These are phyloP conservation scores for Echria macrotheca DNA, from an alignment of 495 filamentous ascomycete species.

Conservation along the genomic window DNA sequence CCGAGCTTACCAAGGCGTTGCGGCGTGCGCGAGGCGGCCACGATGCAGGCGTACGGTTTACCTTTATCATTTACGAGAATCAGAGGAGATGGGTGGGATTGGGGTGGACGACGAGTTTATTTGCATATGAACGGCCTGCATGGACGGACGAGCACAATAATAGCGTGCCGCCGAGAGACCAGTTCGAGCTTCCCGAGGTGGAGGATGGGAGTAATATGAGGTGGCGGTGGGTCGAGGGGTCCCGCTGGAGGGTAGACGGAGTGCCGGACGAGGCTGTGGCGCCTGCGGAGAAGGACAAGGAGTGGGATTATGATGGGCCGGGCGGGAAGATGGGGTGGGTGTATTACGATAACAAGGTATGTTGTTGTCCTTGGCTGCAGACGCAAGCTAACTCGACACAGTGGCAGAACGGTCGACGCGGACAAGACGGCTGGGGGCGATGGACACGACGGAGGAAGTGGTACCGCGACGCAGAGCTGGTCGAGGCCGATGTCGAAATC, in stretches of 20 bases:
- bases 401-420: constrained; percentile 90
- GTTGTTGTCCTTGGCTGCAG: constrained; percentile 7
- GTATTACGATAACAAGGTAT: constrained; percentile 96
- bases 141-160: constrained; percentile 98
- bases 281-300: constrained; percentile 38
- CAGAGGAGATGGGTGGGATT: constrained; percentile 92
- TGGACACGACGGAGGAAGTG: constrained; percentile 94
- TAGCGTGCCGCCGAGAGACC: constrained; percentile 64
- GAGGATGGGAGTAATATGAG: constrained; percentile 65
- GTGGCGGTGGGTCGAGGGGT: constrained; percentile 85
- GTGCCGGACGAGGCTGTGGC: constrained; percentile 50
- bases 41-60: constrained; percentile 80
- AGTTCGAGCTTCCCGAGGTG: constrained; percentile 83
- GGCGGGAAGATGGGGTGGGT: constrained; percentile 78
- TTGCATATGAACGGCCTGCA: constrained; percentile 78
- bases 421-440: constrained; percentile 87
- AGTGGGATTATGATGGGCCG: constrained; percentile 46
- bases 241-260: constrained; percentile 85
- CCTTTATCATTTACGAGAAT: constrained; percentile 94
- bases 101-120: constrained; percentile 87
- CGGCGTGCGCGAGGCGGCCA: constrained; percentile 32
- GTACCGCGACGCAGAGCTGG: constrained; percentile 92
- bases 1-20: constrained; percentile 34
- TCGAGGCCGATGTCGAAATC: constrained; percentile 53
- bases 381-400: constrained; percentile 26